A percentile compares a stretch with the other conserved stretches of the same genome.
These are phyloP conservation scores for Trebouxia sp. DNA, from an alignment of 139 green algal genomes.

Conservation along the genomic window DNA sequence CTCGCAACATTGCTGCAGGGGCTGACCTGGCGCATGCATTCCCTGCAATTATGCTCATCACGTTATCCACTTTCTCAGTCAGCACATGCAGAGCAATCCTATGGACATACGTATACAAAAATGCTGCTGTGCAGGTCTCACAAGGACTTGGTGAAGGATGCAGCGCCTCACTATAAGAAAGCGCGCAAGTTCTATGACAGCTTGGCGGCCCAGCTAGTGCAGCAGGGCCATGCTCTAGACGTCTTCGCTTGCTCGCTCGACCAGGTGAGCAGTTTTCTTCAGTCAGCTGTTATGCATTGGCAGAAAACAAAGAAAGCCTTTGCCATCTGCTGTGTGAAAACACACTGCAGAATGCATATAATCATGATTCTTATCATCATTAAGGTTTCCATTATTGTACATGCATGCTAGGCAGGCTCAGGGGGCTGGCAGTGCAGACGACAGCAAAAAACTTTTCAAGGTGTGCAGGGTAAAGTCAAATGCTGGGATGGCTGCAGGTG, in stretches of 20 bases:
- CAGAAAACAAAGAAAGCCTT: neutral
- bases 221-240: conserved; percentile 88
- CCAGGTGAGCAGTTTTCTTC: conserved; percentile 64
- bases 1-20: neutral
- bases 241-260: conserved; percentile 96
- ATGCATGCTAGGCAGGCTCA: too few relatives aligned
- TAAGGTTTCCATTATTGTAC: too few relatives aligned
- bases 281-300: neutral
- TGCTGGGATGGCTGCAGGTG: conserved; percentile 55
- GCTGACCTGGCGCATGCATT: too few relatives aligned
- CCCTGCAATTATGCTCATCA: too few relatives aligned
- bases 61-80: neutral
- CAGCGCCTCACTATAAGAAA: conserved; percentile 84
- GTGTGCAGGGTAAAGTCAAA: too few relatives aligned
- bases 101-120: neutral
- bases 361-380: too few relatives aligned
- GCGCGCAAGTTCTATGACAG: conserved; percentile 90
- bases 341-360: neutral
- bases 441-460: too few relatives aligned
- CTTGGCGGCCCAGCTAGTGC: conserved; percentile 78
- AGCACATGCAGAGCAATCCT: neutral
- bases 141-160: conserved; percentile 93
- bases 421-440: too few relatives aligned
- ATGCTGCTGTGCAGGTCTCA: conserved; percentile 9
- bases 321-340: neutral